Percentiles rank a stretch among this genome's conserved stretches.
Evolutionary conservation across 768 basidiomycete genomes (phyloP).

Genomic region (Amanita brunnescens): DNA sequence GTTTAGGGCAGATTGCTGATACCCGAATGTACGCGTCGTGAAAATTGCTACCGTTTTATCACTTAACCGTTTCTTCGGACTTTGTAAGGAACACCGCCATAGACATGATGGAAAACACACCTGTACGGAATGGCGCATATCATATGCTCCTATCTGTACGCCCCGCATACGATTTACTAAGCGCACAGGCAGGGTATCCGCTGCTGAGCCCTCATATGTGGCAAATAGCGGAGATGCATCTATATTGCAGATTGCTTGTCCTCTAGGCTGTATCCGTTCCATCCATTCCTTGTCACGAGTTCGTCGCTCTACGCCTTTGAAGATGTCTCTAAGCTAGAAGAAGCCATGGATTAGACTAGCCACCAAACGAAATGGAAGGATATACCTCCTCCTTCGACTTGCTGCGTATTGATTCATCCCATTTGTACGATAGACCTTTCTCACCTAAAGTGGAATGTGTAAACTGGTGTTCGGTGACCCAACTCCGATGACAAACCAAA

Average conservation of each 20-base stretch:
- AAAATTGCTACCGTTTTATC: conserved; percentile 36
- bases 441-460: conserved; percentile 17
- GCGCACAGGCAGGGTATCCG: conserved; percentile 16
- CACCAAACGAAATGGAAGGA: neutral
- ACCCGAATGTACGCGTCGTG: conserved; percentile 27
- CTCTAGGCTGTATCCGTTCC: conserved; percentile 34
- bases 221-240: conserved; percentile 43
- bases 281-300: conserved; percentile 29
- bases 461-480: neutral
- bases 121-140: conserved; percentile 35
- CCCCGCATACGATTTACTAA: conserved; percentile 28
- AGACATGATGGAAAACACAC: conserved; percentile 21
- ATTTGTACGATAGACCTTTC: conserved; percentile 31
- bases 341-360: neutral
- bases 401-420: conserved; percentile 35
- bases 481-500: conserved; percentile 41
- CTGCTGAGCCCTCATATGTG: conserved; percentile 21
- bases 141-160: conserved; percentile 24
- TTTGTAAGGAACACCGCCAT: neutral
- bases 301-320: conserved; percentile 31
- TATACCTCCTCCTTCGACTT: conserved; percentile 41
- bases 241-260: conserved; percentile 34
- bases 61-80: conserved; percentile 36
- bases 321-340: conserved; percentile 35
- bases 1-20: conserved; percentile 25